These are phyloP conservation scores for Camellia oleifera DNA, from an alignment of 179 eudicot genomes.

Conservation along the genomic window DNA sequence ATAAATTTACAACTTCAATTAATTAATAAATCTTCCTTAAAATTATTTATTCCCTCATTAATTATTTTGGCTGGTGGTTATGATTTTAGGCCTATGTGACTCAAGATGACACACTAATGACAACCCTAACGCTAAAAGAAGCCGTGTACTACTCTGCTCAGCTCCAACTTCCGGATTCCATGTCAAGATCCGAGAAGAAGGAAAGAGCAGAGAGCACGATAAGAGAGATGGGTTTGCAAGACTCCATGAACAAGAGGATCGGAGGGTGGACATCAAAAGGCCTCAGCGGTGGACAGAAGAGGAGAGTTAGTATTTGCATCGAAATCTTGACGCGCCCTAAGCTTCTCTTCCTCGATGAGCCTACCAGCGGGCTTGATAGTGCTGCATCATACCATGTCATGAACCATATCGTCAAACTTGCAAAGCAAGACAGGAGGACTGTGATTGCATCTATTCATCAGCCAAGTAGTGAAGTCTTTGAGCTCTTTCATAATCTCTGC, in stretches of 20 bases:
- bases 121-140: conserved; percentile 49
- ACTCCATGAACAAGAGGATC: conserved; percentile 41
- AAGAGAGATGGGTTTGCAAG: conserved; percentile 53
- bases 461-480: conserved; percentile 29
- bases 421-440: conserved; percentile 23
- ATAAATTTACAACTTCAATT: too few species aligned
- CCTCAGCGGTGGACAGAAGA: conserved; percentile 56
- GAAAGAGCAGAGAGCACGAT: conserved; percentile 42
- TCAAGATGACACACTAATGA: conserved; percentile 45
- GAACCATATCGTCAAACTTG: conserved; percentile 33
- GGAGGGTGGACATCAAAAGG: conserved; percentile 55
- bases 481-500: conserved; percentile 29
- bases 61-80: background rate
- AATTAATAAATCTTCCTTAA: too few species aligned
- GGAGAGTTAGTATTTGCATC: conserved; percentile 54
- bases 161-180: conserved; percentile 45
- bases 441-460: conserved; percentile 32
- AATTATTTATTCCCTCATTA: too few species aligned
- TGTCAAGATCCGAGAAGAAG: conserved; percentile 40
- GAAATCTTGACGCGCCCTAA: conserved; percentile 52
- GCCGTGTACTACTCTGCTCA: conserved; percentile 45
- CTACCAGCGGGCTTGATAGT: conserved; percentile 59
- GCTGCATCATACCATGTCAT: conserved; percentile 60
- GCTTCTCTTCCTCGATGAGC: conserved; percentile 61
- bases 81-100: conserved; percentile 48